A percentile compares a stretch with the other conserved stretches of the same genome.
These are phyloP conservation scores for Thoreauomyces humboldtii DNA, from an alignment of 192 early-diverging fungal species.

Conservation along the genomic window DNA sequence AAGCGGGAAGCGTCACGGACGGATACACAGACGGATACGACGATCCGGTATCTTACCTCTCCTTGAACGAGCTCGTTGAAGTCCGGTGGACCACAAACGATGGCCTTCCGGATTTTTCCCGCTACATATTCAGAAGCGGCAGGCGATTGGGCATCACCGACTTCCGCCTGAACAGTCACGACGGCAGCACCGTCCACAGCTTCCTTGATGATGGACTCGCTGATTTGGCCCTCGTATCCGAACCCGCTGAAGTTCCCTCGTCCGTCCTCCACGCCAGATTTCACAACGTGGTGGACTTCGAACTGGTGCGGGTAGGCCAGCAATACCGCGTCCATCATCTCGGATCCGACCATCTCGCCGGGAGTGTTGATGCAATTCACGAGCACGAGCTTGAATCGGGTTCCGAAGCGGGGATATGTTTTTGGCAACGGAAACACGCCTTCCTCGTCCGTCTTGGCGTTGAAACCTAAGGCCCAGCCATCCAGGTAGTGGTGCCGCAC, in stretches of 20 bases:
- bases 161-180: not conserved
- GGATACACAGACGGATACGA: not conserved
- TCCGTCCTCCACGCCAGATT: conserved; percentile 2
- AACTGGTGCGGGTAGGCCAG: conserved; percentile 23
- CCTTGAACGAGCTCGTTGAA: not conserved
- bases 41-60: not conserved
- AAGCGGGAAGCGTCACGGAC: not conserved
- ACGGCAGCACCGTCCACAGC: not conserved
- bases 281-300: conserved; percentile 22
- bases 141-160: not conserved
- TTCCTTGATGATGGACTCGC: not conserved
- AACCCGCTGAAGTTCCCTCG: conserved; percentile 12
- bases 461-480: conserved; percentile 32
- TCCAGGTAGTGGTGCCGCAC: conserved; percentile 30
- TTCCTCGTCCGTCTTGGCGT: conserved; percentile 25
- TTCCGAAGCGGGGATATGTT: conserved; percentile 12
- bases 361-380: conserved; percentile 16
- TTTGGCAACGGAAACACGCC: conserved; percentile 38
- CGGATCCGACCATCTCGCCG: conserved; percentile 22
- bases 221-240: not conserved
- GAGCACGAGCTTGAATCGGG: conserved; percentile 12
- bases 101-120: not conserved
- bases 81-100: not conserved
- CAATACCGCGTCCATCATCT: conserved; percentile 24
- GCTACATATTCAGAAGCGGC: not conserved